Base-by-base conservation (phyloP, 257 asterid species). In the Cinchona pubescens region DNA sequence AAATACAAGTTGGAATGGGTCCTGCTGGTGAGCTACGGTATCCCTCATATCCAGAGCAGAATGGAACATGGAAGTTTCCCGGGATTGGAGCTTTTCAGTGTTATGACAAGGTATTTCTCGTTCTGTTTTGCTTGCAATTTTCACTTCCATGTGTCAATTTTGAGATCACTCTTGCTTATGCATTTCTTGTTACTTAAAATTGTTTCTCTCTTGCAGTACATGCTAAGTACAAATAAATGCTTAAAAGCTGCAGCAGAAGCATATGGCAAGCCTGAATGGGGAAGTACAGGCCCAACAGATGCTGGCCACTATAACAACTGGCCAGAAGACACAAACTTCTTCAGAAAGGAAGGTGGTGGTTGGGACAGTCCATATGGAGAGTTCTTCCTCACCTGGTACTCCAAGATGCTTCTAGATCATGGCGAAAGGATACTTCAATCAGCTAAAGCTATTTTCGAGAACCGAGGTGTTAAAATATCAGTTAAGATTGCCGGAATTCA, bases 1-100 rank as follows among this genome's bases (percentile, higher is more conserved):
- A 95, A 89, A 95, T 92, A 79, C 99, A 92, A 92, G 98, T 90
- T 46, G 98, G 99, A 48, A 92, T 95, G 98, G 99, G 98, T 63
- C 96, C 99, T 2, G 98, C 97, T 5, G 97, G 99, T 5, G 99
- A 95, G 90, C 99, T 95, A 67, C 92, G 98, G 15, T 95, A 88
- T 75, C 99, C 99, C 1, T 92, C 99, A 0, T 92, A 95, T 64
- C 99, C 98, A 0, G 99, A 95, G 86, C 85, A 86, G 46, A 83
- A 91, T 25, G 97, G 96, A 43, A 86, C 87, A 3, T 92, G 99
- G 97, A 90, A 76, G 48, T 92, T 95, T 55, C 98, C 99, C 5
- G 97, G 98, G 4, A 91, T 92, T 23, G 99, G 99, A 75, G 99
- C 97, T 71, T 92, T 95, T 78, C 98, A 95, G 72, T 95, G 98